Evolutionary conservation across 768 basidiomycete genomes (phyloP).

Genomic region (Podaxis sp.): DNA sequence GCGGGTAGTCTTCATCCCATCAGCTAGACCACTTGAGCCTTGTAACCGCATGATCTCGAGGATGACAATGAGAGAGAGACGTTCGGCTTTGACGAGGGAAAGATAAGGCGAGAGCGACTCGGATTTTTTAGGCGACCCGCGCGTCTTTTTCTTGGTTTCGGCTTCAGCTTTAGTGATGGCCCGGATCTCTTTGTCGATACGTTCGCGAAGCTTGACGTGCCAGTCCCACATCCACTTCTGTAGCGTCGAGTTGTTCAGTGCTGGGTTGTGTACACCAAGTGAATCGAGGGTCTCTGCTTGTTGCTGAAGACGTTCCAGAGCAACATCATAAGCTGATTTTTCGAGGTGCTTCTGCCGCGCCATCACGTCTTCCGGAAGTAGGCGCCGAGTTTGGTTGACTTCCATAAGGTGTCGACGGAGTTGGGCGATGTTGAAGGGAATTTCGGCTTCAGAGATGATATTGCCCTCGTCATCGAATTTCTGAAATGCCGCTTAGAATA

Average conservation of each 20-base stretch:
- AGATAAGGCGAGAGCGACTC: slow-evolving; percentile 67
- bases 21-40: slow-evolving; percentile 70
- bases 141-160: slow-evolving; percentile 1
- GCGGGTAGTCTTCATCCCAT: slow-evolving; percentile 89
- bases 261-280: slow-evolving; percentile 53
- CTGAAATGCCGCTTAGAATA: slow-evolving; percentile 10
- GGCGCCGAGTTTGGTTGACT: slow-evolving; percentile 59
- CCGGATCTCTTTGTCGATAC: slow-evolving; percentile 52
- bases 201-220: slow-evolving; percentile 59
- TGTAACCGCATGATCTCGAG: slow-evolving; percentile 84
- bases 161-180: slow-evolving; percentile 39
- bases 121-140: not conserved
- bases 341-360: slow-evolving; percentile 82
- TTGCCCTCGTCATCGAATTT: slow-evolving; percentile 21
- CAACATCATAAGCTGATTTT: slow-evolving; percentile 83
- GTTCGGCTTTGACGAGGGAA: slow-evolving; percentile 69
- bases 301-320: slow-evolving; percentile 66
- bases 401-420: slow-evolving; percentile 69
- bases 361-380: slow-evolving; percentile 65
- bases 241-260: slow-evolving; percentile 44
- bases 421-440: slow-evolving; percentile 76
- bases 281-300: slow-evolving; percentile 58
- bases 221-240: slow-evolving; percentile 87
- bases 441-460: slow-evolving; percentile 30
- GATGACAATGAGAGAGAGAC: slow-evolving; percentile 85